Evolutionary conservation across 2,329 filamentous ascomycete species (phyloP), one percentile per base, ranked within the genome.

Genomic region (Hortaea werneckii): DNA sequence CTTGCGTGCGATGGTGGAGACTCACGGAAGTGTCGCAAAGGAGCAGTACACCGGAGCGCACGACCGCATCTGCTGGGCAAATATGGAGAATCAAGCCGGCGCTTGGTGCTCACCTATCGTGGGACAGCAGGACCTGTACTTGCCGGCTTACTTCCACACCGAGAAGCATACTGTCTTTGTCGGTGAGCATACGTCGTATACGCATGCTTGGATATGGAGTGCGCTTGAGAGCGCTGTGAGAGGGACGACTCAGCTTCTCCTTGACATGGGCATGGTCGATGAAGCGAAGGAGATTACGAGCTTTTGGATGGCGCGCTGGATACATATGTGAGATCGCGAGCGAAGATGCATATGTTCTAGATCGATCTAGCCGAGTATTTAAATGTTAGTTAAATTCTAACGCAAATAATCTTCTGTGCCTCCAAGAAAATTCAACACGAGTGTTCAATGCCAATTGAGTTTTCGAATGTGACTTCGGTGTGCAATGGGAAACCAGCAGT

Each of bases 81-180:
- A 73, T 6, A 79, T 85, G 50, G 73, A 77, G 48, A 73, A 77
- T 48, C 72, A 81, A 59, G 74, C 73, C 1, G 81, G 77, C 4
- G 75, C 76, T 5, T 87, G 81, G 82, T 76, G 76, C 1, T 48
- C 43, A 6, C 56, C 82, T 0, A 64, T 69, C 0, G 67, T 79
- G 0, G 81, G 80, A 0, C 80, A 85, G 65, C 82, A 87, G 57
- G 42, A 82, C 53, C 58, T 85, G 26, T 35, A 82, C 54, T 67
- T 87, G 6, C 82, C 83, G 0, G 78, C 82, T n/a, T 87, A 84
- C 57, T 85, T 82, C 57, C 76, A 80, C 58, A 85, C 81, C 0
- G 78, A 86, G 61, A 74, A 73, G 51, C 77, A 80, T 41, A 79
- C 81, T n/a, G 77, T 85, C 30, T 84, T 85, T 48, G 68, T 60